These are phyloP conservation scores for Colletotrichum orbiculare DNA, from an alignment of 2,329 filamentous ascomycete species.

Conservation along the genomic window DNA sequence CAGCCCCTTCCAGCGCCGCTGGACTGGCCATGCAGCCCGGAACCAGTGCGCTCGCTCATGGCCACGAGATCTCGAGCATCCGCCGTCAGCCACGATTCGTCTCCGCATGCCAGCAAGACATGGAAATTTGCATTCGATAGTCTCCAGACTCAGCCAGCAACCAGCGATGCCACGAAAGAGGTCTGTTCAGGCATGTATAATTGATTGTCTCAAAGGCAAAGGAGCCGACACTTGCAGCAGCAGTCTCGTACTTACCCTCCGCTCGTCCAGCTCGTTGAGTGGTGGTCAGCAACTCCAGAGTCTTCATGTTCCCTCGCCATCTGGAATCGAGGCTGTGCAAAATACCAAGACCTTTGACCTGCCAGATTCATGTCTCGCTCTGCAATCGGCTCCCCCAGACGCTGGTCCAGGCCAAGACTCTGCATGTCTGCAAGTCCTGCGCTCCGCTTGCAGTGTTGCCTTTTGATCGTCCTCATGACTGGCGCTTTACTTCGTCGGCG, in stretches of 20 bases:
- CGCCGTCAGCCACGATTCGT: constrained; percentile 19
- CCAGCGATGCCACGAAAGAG: constrained; percentile 1
- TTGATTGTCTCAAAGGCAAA: constrained; percentile 30
- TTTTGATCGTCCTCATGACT: constrained; percentile 18
- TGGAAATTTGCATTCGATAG: constrained; percentile 10
- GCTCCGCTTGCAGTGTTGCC: constrained; percentile 21
- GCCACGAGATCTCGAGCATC: constrained; percentile 9
- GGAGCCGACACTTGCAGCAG: constrained; percentile 6
- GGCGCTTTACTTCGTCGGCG: constrained; percentile 7
- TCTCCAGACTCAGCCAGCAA: constrained; percentile 7
- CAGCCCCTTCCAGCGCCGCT: constrained; percentile 27
- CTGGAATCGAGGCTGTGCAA: constrained; percentile 35
- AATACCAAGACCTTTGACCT: constrained; percentile 35
- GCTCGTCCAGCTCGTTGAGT: not conserved
- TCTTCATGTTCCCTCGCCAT: constrained; percentile 15
- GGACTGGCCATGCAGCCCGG: not conserved
- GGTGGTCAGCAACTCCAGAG: constrained; percentile 18
- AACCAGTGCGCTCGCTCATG: constrained; percentile 14
- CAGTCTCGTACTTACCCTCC: constrained; percentile 3
- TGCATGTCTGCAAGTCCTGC: constrained; percentile 18
- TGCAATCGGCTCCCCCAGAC: constrained; percentile 35
- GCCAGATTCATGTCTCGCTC: constrained; percentile 35
- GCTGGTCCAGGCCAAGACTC: constrained; percentile 30
- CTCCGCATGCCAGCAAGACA: constrained; percentile 7
- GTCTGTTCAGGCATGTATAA: constrained; percentile 3